A percentile compares a stretch with the other conserved stretches of the same genome.
phyloP scores from a whole-genome alignment of 1,284 basidiomycete species.

The Irpex sp. region DNA sequence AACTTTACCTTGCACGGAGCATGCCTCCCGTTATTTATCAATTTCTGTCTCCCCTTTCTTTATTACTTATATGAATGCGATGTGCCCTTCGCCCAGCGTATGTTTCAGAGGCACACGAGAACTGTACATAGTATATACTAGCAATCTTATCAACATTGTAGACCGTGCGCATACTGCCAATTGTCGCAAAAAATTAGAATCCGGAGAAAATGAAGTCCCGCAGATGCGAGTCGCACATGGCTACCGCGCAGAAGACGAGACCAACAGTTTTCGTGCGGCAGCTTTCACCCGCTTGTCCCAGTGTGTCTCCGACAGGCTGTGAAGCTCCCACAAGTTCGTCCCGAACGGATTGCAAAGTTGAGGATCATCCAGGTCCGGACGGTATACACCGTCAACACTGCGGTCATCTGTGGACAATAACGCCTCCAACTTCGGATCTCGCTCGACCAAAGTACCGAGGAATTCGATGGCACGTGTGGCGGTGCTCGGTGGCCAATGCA shows the following conservation, averaged over 20 bases:
- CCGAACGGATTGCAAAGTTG: slow-evolving; percentile 76
- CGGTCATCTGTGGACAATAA: slow-evolving; percentile 87
- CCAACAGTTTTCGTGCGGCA: slow-evolving; percentile 21
- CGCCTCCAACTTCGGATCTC: slow-evolving; percentile 79
- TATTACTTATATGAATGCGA: slow-evolving; percentile 2
- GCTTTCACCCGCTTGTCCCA: slow-evolving; percentile 59
- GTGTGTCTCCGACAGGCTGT: slow-evolving; percentile 53
- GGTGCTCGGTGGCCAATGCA: slow-evolving; percentile 75
- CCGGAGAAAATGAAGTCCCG: neutral
- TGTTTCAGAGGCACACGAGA: too few species aligned
- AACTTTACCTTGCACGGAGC: neutral
- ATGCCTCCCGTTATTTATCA: slow-evolving; percentile 6
- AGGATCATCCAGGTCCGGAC: slow-evolving; percentile 82
- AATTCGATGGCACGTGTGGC: slow-evolving; percentile 72
- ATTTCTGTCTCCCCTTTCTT: neutral
- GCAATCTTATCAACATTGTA: neutral
- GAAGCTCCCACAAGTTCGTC: slow-evolving; percentile 69
- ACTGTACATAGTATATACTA: neutral
- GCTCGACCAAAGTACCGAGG: slow-evolving; percentile 66
- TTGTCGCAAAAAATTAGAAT: neutral
- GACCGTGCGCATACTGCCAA: neutral
- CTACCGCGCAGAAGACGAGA: neutral
- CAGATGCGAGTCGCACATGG: neutral
- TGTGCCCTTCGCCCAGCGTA: neutral
- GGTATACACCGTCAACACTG: slow-evolving; percentile 77